A percentile compares a stretch with the other conserved stretches of the same genome.
phyloP scores from a whole-genome alignment of 768 basidiomycete species.

The Tricholoma flavovirens region DNA sequence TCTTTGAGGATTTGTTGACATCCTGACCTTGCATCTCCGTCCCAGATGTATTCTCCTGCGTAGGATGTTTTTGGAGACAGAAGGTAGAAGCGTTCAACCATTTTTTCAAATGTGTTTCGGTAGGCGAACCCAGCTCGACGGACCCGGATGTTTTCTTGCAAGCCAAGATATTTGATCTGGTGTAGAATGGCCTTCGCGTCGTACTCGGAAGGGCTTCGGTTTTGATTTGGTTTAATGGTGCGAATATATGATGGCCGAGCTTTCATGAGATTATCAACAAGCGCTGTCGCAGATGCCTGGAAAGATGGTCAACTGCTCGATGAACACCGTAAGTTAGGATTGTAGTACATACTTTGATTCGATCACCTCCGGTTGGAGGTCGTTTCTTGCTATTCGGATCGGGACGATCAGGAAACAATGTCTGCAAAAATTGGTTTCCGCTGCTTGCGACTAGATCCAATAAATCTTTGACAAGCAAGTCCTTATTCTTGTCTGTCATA shows the following conservation, averaged over 20 bases:
- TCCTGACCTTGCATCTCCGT: slow-evolving; percentile 83
- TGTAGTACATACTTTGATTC: slow-evolving; percentile 70
- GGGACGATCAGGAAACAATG: slow-evolving; percentile 87
- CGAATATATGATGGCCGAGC: slow-evolving; percentile 97
- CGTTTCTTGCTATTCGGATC: slow-evolving; percentile 97
- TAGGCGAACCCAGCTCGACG: slow-evolving; percentile 98
- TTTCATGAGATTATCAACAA: slow-evolving; percentile 97
- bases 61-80: slow-evolving; percentile 94
- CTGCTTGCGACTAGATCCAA: slow-evolving; percentile 82
- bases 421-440: slow-evolving; percentile 80
- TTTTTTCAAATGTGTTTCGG: slow-evolving; percentile 96
- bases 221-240: slow-evolving; percentile 98
- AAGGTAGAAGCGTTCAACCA: slow-evolving; percentile 97
- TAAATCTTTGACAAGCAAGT: slow-evolving; percentile 90
- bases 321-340: not conserved
- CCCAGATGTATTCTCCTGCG: slow-evolving; percentile 98
- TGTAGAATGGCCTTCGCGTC: slow-evolving; percentile 93
- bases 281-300: slow-evolving; percentile 86
- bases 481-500: slow-evolving; percentile 99
- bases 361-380: slow-evolving; percentile 95
- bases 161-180: slow-evolving; percentile 97
- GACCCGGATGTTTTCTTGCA: slow-evolving; percentile 98
- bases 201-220: slow-evolving; percentile 87
- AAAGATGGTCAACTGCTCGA: not conserved
- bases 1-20: slow-evolving; percentile 92